A percentile compares a stretch with the other conserved stretches of the same genome.
These are phyloP conservation scores for Entonaema liquescens DNA, from an alignment of 495 filamentous ascomycete species.

Conservation along the genomic window DNA sequence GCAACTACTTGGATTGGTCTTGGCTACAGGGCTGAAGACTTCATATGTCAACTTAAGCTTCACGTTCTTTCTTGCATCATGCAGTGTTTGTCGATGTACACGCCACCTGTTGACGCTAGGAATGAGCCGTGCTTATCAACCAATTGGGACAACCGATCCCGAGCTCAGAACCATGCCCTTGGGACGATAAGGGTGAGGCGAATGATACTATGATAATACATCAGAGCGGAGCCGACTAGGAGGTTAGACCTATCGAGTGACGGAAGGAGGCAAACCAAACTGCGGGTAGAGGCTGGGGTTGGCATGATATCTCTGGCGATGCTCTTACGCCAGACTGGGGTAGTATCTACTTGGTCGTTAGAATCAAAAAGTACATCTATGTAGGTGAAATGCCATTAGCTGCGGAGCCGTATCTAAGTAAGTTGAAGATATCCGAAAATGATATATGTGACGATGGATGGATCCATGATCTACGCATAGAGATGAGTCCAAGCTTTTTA, in stretches of 20 bases:
- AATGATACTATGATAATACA: conserved; percentile 16
- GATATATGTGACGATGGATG: background rate
- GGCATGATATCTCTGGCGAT: background rate
- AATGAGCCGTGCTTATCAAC: background rate
- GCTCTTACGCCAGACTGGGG: background rate
- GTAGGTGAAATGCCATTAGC: background rate
- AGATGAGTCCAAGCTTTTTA: conserved; percentile 2
- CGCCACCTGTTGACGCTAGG: conserved; percentile 4
- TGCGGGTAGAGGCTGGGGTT: conserved; percentile 2
- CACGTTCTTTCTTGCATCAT: conserved; percentile 11
- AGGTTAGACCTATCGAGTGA: background rate
- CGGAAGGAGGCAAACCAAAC: conserved; percentile 10
- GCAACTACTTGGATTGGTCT: background rate
- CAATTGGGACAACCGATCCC: conserved; percentile 10
- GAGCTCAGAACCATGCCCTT: background rate
- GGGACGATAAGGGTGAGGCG: conserved; percentile 21
- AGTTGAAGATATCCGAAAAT: background rate
- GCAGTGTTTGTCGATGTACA: conserved; percentile 5
- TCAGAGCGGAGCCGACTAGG: conserved; percentile 2
- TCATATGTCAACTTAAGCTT: conserved; percentile 9
- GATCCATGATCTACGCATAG: background rate
- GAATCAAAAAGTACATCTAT: background rate
- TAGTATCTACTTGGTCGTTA: background rate
- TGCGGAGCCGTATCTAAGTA: background rate
- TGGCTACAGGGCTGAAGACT: conserved; percentile 15